A percentile compares a stretch with the other conserved stretches of the same genome.
These are phyloP conservation scores for Carex scoparia DNA, from an alignment of 176 grass and related monocot species.

Conservation along the genomic window DNA sequence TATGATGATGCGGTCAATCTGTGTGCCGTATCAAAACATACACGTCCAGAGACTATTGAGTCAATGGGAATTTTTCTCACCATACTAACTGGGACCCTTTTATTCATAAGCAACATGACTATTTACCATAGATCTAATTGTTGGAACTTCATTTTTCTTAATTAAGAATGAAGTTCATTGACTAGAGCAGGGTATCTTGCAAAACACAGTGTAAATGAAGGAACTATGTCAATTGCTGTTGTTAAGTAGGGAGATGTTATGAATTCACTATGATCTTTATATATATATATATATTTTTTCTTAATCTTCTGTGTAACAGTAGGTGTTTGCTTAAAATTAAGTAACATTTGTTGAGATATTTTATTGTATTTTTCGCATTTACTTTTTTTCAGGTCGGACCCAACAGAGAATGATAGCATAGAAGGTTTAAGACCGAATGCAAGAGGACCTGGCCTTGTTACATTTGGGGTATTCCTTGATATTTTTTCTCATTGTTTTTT, in stretches of 20 bases:
- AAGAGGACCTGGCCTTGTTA: conserved; percentile 89
- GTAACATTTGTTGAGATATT: background rate
- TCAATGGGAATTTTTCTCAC: background rate
- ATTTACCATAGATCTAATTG: background rate
- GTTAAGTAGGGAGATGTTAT: background rate
- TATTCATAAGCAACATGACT: background rate
- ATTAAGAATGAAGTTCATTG: background rate
- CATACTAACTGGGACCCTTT: background rate
- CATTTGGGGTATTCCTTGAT: conserved; percentile 72
- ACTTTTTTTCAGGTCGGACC: conserved; percentile 74
- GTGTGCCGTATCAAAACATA: background rate
- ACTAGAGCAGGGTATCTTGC: background rate
- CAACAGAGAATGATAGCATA: conserved; percentile 96
- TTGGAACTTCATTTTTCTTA: background rate
- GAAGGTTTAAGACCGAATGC: conserved; percentile 99
- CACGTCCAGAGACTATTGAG: background rate
- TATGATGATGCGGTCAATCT: background rate
- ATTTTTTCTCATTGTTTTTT: conserved; percentile 15
- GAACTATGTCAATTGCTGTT: background rate
- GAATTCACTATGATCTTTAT: background rate
- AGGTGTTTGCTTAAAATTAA: conserved; percentile 7
- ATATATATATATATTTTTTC: background rate
- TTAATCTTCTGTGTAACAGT: background rate
- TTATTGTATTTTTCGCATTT: background rate
- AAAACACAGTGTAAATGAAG: background rate